These are phyloP conservation scores for Fusarium nanum DNA, from an alignment of 2,329 filamentous ascomycete species.

Conservation along the genomic window DNA sequence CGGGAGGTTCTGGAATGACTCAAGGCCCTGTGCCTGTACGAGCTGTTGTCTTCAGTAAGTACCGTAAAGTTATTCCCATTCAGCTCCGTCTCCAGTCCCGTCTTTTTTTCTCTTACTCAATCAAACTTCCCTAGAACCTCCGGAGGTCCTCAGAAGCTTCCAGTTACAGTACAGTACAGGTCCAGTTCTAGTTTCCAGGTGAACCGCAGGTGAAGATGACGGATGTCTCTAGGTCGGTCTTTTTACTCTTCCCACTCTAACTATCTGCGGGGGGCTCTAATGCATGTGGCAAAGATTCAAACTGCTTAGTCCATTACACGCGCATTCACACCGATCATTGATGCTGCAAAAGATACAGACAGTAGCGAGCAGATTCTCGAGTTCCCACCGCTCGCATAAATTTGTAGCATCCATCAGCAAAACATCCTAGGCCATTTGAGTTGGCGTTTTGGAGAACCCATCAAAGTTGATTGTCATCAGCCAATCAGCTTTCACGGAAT, in stretches of 20 bases:
- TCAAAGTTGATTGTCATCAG: conserved; percentile 26
- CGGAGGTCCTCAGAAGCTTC: conserved; percentile 15
- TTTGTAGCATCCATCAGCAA: conserved; percentile 24
- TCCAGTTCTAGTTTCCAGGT: conserved; percentile 3
- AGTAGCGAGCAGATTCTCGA: conserved; percentile 15
- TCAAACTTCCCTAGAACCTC: conserved; percentile 30
- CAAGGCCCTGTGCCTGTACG: conserved; percentile 32
- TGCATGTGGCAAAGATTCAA: conserved; percentile 32
- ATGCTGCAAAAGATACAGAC: conserved; percentile 18
- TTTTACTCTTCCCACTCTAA: conserved; percentile 1
- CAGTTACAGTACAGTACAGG: background rate
- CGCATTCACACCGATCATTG: conserved; percentile 35
- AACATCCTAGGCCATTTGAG: conserved; percentile 22
- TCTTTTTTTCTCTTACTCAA: conserved; percentile 35
- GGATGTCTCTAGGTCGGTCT: background rate
- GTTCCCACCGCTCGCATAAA: conserved; percentile 25
- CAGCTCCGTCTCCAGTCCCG: conserved; percentile 13
- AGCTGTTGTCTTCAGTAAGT: conserved; percentile 6
- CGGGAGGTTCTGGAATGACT: conserved; percentile 45
- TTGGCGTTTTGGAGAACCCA: conserved; percentile 31
- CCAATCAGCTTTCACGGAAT: conserved; percentile 39
- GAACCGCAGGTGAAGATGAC: conserved; percentile 21
- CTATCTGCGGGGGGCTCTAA: conserved; percentile 18
- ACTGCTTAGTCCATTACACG: conserved; percentile 33
- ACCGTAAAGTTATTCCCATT: conserved; percentile 6